Base-by-base conservation (phyloP, 2,329 filamentous ascomycete genomes). In the Fusarium paranaense region DNA sequence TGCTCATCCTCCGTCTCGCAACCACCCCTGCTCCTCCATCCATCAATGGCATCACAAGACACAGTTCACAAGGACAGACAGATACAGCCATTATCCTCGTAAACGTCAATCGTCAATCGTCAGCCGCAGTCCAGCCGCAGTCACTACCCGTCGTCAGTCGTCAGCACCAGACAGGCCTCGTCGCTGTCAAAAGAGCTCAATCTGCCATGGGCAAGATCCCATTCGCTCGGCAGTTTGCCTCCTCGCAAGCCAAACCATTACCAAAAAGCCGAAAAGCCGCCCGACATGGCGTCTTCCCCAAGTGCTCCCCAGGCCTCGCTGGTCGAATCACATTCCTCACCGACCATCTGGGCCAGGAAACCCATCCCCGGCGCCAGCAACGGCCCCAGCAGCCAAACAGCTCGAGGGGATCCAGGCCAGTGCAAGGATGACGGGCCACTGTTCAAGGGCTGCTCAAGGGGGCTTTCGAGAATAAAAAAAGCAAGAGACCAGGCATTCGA, bases 281-380 rank as follows among this genome's bases (percentile, higher is more conserved):
- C 63, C n/a, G 58, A 58, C 69, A 42, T 70, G 61, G 68, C 62
- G 66, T 62, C 61, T 68, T 64, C 56, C 57, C 66, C 67, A 65
- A 65, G 54, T 54, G 57, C 64, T 70, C 68, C 67, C 63, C 70
- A 47, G 72, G 57, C 66, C 30, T 72, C 45, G 25, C 60, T 66
- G 57, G 72, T 74, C 76, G 77, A 78, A 78, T 78, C 77, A 78
- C 72, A 78, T 78, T 76, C 69, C 77, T 78, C 76, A 70, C 77
- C 76, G 69, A 70, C 75, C 73, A 74, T 76, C 66, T 78, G 77
- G 77, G 74, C 73, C 76, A 76, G 71, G 72, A 70, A 75, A 77
- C 74, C 66, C 64, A 70, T 75, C 75, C 75, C 69, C 72, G 69
- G 76, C 76, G 76, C 74, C 74, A 78, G 69, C 64, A 75, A 71